Base-by-base conservation (phyloP, 2,329 filamentous ascomycete species). In the Microascus cirrosus region DNA sequence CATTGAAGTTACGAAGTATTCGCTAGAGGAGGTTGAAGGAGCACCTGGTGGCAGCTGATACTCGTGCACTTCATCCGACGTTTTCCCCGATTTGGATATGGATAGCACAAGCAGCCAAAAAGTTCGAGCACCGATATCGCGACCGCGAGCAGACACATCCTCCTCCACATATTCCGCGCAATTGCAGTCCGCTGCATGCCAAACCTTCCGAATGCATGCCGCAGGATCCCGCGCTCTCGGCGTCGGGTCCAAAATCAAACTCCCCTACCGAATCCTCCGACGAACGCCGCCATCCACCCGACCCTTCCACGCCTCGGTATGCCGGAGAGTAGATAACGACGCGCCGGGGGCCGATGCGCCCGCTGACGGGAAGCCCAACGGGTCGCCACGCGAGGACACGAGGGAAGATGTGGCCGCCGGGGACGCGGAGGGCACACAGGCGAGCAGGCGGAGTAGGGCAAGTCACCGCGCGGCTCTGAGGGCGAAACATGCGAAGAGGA, bases 401-500 rank as follows among this genome's bases (percentile, higher is more conserved):
- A 35, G 48, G 20, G 39, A 34, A 12, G 45, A 25, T 36, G 39
- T 24, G 1, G 12, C 22, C 18, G 20, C n/a, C 15, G 35, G 51
- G 15, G 54, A 53, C 18, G 15, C 39, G 3, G 22, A 55, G 18
- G 42, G 50, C 35, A n/a, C 32, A 45, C 36, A 50, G 36, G n/a
- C 52, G 13, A 42, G 55, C 15, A 58, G 60, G 32, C 58, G 61
- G 22, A 50, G 57, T 36, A 62, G 60, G 35, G 59, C 54, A 39
- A 48, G 56, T 59, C 51, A 59, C 25, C 60, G 61, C 65, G 64
- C 53, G 61, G 60, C 62, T 63, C 62, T 65, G 64, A 69, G 67
- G 61, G 66, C 63, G 58, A 68, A 70, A 34, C 64, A 66, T 55
- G 61, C 68, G 58, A 67, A 71, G 56, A 67, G 67, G 56, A 63